These are phyloP conservation scores for Magnolia sinica DNA, from an alignment of 164 flowering plant species.

Conservation along the genomic window DNA sequence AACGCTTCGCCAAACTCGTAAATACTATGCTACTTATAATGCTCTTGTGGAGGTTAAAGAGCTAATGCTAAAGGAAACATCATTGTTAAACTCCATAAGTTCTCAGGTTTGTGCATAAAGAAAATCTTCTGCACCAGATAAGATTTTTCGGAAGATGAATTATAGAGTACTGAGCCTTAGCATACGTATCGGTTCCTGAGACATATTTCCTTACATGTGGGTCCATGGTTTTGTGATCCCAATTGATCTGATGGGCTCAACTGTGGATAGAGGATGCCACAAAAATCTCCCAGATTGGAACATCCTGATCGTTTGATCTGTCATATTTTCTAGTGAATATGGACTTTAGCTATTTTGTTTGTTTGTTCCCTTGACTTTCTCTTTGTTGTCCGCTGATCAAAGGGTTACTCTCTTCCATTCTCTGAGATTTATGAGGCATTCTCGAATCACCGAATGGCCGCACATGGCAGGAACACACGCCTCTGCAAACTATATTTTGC, in stretches of 20 bases:
- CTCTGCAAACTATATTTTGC: too few relatives aligned
- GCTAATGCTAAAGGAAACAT: conserved; percentile 75
- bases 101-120: conserved; percentile 58
- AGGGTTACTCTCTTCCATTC: too few relatives aligned
- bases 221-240: neutral
- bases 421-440: too few relatives aligned
- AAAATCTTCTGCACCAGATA: conserved; percentile 7
- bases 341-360: too few relatives aligned
- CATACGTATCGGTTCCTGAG: neutral
- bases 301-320: too few relatives aligned
- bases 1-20: conserved; percentile 69
- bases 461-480: too few relatives aligned
- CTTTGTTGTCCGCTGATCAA: too few relatives aligned
- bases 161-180: neutral
- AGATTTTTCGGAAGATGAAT: neutral
- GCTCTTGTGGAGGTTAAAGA: conserved; percentile 88
- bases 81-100: conserved; percentile 72
- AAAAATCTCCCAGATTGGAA: too few relatives aligned
- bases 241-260: neutral
- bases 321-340: too few relatives aligned
- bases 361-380: too few relatives aligned
- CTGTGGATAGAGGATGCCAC: neutral
- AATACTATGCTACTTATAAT: conserved; percentile 82
- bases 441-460: too few relatives aligned
- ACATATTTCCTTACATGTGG: neutral